phyloP scores from a whole-genome alignment of 495 filamentous ascomycete genomes.

The Penicillium paxilli region DNA sequence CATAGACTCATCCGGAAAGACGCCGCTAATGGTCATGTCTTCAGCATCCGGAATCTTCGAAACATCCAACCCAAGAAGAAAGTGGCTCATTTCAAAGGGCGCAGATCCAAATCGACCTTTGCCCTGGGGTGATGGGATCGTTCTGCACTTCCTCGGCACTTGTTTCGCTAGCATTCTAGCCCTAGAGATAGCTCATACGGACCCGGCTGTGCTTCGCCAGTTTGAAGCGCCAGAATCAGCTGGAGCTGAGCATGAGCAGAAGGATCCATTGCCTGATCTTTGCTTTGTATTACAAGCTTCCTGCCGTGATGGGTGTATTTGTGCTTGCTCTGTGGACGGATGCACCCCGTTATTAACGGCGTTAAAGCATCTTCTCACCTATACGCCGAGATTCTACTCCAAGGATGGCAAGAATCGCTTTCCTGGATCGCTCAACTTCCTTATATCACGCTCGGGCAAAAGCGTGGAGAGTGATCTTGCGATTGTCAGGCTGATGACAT shows the following conservation, averaged over 20 bases:
- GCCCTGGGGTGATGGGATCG: background rate
- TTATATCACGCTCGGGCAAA: background rate
- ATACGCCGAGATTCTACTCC: background rate
- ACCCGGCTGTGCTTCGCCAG: background rate
- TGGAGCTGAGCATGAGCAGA: too few species aligned
- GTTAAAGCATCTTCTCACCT: background rate
- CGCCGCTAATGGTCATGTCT: background rate
- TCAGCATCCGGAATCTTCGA: background rate
- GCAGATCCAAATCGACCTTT: background rate
- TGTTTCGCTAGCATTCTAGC: background rate
- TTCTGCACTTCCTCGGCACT: background rate
- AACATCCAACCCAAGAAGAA: background rate
- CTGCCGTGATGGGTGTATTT: background rate
- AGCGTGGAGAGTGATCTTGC: background rate
- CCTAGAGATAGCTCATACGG: background rate
- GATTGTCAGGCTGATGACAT: background rate
- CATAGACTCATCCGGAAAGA: background rate
- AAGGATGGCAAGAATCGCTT: background rate
- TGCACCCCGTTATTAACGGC: background rate
- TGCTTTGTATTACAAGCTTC: background rate
- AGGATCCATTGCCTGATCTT: background rate
- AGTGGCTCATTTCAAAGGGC: slow-evolving; percentile 4
- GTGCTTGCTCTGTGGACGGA: background rate
- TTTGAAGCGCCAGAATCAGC: background rate
- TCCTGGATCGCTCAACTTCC: background rate